Base-by-base conservation (phyloP, 768 basidiomycete species). In the Tulasnella sp. region DNA sequence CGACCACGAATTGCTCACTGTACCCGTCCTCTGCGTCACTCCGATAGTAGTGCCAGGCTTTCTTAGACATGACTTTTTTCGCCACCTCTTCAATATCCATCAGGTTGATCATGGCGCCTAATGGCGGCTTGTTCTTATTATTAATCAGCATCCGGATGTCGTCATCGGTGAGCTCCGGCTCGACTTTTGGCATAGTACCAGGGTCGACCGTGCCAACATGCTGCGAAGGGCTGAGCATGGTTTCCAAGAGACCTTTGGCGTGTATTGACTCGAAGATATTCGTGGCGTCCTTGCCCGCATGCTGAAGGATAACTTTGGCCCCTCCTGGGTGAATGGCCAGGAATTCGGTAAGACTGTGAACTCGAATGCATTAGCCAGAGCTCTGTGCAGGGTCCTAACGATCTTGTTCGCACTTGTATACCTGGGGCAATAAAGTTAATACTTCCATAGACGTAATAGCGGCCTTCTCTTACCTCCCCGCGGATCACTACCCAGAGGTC, bases 21-120 rank as follows among this genome's bases (percentile, higher is more conserved):
- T 76, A 80, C 7, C 74, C 81, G 41, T 80, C 79, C 42, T 82
- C 82, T 18, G 82, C 80, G 22, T 82, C 72, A 11, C 72, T 72
- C 28, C 79, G 44, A 79, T 87, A 87, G 82, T 87, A 87, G n/a
- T 83, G 84, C 86, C 86, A 87, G 24, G 85, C 86, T 2, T 86
- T 85, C 77, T 83, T 82, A 28, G 84, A 83, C 82, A 87, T 80
- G 6, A 87, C 86, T 79, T 84, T 84, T 76, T 86, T 84, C 4
- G 85, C 87, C 81, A 85, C 84, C 28, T 85, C 82, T 74, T 86
- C 86, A 78, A 87, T 85, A 80, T 87, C 87, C 64, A 85, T 79
- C 7, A 87, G 80, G 31, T 86, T 84, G 82, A 87, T 81, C 84
- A 87, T 86, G 1, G 83, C 80, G 5, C 83, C 85, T 31, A 85